A percentile compares a stretch with the other conserved stretches of the same genome.
Conservation (phyloP, 2,329 filamentous ascomycete species). For the Pseudogymnoascus sp. region DNA sequence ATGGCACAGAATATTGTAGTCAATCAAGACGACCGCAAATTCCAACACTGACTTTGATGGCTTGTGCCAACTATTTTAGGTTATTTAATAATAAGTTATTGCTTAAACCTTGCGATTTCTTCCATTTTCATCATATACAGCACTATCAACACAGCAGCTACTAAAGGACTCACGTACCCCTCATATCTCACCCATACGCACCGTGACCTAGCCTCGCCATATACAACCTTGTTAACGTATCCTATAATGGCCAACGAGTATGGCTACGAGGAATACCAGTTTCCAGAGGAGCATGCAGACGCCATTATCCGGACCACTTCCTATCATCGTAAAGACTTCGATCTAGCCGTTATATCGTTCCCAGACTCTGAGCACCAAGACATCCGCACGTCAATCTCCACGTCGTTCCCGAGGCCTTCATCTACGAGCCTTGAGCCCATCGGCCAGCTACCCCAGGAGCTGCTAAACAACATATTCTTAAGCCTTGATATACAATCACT, state of each 20-base stretch:
- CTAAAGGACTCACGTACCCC: not conserved
- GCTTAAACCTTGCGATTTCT: not conserved
- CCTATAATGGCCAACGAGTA: not conserved
- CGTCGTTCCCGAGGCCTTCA: not conserved
- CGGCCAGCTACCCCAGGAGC: not conserved
- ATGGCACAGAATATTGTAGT: not conserved
- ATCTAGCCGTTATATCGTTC: not conserved
- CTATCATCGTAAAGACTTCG: not conserved
- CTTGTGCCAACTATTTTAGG: not conserved
- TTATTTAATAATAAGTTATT: not conserved
- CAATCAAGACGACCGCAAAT: not conserved
- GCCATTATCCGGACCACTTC: not conserved
- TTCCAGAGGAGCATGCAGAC: not conserved
- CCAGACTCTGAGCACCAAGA: not conserved
- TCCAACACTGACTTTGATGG: not conserved
- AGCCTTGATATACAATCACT: not conserved
- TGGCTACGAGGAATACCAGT: not conserved
- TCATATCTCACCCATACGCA: not conserved
- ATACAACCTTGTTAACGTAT: not conserved
- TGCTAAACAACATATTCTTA: not conserved
- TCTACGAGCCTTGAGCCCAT: not conserved
- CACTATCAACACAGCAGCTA: not conserved
- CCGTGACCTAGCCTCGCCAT: not conserved
- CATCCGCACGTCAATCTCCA: not conserved
- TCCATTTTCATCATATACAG: not conserved